Conservation (phyloP, 1,284 basidiomycete species). For the Boletellus deceptivus region DNA sequence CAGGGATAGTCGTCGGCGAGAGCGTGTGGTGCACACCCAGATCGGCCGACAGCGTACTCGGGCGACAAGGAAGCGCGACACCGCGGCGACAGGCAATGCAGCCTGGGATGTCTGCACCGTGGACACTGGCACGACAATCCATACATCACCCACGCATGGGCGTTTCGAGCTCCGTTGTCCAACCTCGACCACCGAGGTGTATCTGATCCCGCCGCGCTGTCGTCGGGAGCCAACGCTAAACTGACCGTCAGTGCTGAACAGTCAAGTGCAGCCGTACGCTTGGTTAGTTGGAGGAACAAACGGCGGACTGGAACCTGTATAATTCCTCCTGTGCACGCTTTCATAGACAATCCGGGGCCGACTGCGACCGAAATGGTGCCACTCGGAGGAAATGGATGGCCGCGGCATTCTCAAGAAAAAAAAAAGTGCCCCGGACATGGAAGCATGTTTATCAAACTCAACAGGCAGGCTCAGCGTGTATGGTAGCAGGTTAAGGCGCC, state of each 20-base stretch:
- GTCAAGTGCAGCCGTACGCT: not conserved
- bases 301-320: not conserved
- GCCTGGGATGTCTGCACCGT: not conserved
- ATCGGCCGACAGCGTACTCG: not conserved
- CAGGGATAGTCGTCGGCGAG: constrained; percentile 4
- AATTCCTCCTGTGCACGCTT: not conserved
- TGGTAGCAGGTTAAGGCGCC: not conserved
- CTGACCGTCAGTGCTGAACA: not conserved
- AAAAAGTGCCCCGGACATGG: not conserved
- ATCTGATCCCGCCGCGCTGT: not conserved
- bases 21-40: constrained; percentile 4
- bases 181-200: not conserved
- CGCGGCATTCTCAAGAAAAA: too few species aligned
- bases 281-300: not conserved
- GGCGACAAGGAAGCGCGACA: not conserved
- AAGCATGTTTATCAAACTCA: too few species aligned
- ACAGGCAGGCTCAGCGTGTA: too few species aligned
- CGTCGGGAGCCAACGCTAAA: not conserved
- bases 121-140: not conserved
- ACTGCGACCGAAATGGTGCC: not conserved
- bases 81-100: not conserved
- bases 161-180: not conserved
- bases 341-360: not conserved
- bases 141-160: not conserved
- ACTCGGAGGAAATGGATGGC: not conserved